Percentiles rank a stretch among this genome's conserved stretches.
Evolutionary conservation across 192 early-diverging fungal species (phyloP).

Genomic region (Phycomyces nitens): DNA sequence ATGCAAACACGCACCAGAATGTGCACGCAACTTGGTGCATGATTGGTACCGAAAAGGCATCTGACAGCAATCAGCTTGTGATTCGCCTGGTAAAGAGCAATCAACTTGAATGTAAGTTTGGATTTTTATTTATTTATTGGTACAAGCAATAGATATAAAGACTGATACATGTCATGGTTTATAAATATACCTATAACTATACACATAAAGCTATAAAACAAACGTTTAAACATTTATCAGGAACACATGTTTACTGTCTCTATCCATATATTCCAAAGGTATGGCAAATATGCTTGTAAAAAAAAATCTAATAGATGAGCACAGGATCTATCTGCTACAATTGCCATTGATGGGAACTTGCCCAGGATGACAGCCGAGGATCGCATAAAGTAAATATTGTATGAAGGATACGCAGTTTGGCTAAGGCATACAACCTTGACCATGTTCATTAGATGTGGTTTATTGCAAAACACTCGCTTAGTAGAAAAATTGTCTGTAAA

Average conservation of each 20-base stretch:
- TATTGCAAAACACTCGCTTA: too few relatives aligned
- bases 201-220: not conserved
- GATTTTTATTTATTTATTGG: not conserved
- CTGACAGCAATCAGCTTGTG: not conserved
- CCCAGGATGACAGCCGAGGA: constrained; percentile 2
- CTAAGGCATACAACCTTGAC: not conserved
- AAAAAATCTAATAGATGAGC: too few relatives aligned
- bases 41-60: not conserved
- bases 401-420: too few relatives aligned
- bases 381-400: not conserved
- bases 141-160: not conserved
- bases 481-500: too few relatives aligned
- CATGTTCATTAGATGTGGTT: not conserved
- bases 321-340: not conserved
- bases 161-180: too few relatives aligned
- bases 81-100: not conserved
- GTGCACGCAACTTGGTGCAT: not conserved
- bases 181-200: not conserved
- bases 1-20: not conserved
- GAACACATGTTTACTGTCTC: constrained; percentile 3
- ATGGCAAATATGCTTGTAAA: too few relatives aligned
- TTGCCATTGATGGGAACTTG: not conserved
- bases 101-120: not conserved
- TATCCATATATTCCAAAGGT: not conserved
- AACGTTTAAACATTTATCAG: constrained; percentile 3